Percentiles rank a stretch among this genome's conserved stretches.
These are phyloP conservation scores for Rhodotorula taiwanensis DNA, from an alignment of 768 basidiomycete species.

Conservation along the genomic window DNA sequence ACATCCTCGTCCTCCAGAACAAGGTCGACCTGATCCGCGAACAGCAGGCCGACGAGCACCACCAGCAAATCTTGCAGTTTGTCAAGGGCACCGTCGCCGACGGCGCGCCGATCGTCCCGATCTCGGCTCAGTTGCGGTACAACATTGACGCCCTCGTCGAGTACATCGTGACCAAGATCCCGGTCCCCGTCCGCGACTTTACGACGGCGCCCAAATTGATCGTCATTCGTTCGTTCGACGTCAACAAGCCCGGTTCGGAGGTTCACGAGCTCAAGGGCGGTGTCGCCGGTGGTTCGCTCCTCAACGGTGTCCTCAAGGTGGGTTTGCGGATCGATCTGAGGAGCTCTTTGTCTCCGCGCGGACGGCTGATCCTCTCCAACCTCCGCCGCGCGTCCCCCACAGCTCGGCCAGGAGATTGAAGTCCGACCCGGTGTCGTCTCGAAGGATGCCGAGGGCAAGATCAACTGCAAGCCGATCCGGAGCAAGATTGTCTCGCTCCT, in stretches of 20 bases:
- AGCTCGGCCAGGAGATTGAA: constrained; percentile 84
- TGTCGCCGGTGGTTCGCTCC: constrained; percentile 92
- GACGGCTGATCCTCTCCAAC: not conserved
- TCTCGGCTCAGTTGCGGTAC: constrained; percentile 96
- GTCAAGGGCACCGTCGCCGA: constrained; percentile 98
- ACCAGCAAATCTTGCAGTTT: constrained; percentile 90
- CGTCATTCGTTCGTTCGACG: constrained; percentile 98
- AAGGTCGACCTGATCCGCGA: constrained; percentile 99
- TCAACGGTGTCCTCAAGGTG: constrained; percentile 75
- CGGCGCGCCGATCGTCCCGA: constrained; percentile 94
- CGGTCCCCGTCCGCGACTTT: constrained; percentile 90
- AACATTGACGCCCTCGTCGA: constrained; percentile 99
- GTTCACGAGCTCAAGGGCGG: constrained; percentile 97
- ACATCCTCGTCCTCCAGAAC: constrained; percentile 83
- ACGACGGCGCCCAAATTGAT: constrained; percentile 84
- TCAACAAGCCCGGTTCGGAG: constrained; percentile 97
- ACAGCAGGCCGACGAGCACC: constrained; percentile 84
- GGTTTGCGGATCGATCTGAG: constrained; percentile 21
- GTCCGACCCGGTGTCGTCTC: constrained; percentile 96
- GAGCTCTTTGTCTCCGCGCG: not conserved
- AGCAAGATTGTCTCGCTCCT: constrained; percentile 81
- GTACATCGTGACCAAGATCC: constrained; percentile 93
- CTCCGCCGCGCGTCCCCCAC: not conserved
- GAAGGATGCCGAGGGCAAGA: constrained; percentile 82
- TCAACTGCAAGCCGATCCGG: constrained; percentile 88